Percentiles rank a stretch among this genome's conserved stretches.
These are phyloP conservation scores for Fusarium palustre DNA, from an alignment of 2,329 filamentous ascomycete species.

Conservation along the genomic window DNA sequence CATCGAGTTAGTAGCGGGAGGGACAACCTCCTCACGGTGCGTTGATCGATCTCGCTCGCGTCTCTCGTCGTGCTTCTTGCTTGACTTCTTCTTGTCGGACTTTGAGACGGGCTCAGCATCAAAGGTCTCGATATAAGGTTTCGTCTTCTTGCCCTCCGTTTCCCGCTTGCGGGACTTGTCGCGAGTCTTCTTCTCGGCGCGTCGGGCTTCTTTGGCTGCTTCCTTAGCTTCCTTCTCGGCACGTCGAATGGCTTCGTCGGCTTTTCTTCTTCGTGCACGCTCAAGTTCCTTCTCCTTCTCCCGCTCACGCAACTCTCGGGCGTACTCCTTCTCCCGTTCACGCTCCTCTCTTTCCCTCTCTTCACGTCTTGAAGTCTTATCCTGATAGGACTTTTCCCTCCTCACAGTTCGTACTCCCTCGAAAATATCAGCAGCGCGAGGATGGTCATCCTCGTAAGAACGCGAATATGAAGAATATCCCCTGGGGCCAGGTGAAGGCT, in stretches of 20 bases:
- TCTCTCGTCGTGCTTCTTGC: slow-evolving; percentile 55
- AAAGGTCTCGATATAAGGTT: slow-evolving; percentile 52
- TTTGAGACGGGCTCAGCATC: slow-evolving; percentile 45
- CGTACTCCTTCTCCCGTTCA: slow-evolving; percentile 42
- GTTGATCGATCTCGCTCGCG: slow-evolving; percentile 53
- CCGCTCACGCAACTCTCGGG: slow-evolving; percentile 37
- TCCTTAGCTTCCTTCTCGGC: slow-evolving; percentile 48
- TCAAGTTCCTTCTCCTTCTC: slow-evolving; percentile 46
- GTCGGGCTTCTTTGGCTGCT: slow-evolving; percentile 49
- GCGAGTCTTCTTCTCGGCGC: slow-evolving; percentile 53
- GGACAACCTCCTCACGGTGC: slow-evolving; percentile 49
- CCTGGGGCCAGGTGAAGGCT: slow-evolving; percentile 48
- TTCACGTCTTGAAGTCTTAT: slow-evolving; percentile 59
- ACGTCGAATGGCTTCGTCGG: slow-evolving; percentile 40
- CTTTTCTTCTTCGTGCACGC: slow-evolving; percentile 22
- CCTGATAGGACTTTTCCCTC: slow-evolving; percentile 61
- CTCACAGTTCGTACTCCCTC: slow-evolving; percentile 59
- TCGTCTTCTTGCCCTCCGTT: slow-evolving; percentile 54
- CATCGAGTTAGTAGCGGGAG: slow-evolving; percentile 35
- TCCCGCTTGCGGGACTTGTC: slow-evolving; percentile 56
- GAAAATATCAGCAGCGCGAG: slow-evolving; percentile 54
- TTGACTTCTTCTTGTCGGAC: slow-evolving; percentile 55
- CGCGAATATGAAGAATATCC: slow-evolving; percentile 52
- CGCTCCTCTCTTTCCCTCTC: slow-evolving; percentile 53
- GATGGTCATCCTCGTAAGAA: slow-evolving; percentile 62